These are phyloP conservation scores for Spergularia bocconei DNA, from an alignment of 148 eudicot species.

Conservation along the genomic window DNA sequence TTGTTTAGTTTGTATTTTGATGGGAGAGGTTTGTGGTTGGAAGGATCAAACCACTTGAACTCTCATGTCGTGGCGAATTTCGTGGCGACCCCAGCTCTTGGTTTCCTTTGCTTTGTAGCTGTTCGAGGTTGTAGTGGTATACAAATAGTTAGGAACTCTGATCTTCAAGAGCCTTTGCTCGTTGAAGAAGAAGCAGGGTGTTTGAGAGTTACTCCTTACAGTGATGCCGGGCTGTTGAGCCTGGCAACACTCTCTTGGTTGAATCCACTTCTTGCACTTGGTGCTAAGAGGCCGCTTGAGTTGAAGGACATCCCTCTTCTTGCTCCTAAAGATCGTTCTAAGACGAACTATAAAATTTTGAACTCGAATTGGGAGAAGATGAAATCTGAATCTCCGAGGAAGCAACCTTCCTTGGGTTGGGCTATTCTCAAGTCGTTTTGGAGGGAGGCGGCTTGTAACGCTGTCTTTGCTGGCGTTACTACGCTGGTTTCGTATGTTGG, in stretches of 20 bases:
- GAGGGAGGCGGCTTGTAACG: constrained; percentile 83
- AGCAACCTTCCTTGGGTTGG: constrained; percentile 74
- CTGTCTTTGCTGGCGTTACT: constrained; percentile 67
- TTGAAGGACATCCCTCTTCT: constrained; percentile 89
- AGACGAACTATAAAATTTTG: constrained; percentile 66
- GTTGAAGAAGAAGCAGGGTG: constrained; percentile 78
- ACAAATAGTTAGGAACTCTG: constrained; percentile 51
- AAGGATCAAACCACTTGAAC: constrained; percentile 53
- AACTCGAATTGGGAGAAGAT: constrained; percentile 77
- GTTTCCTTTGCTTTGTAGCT: constrained; percentile 71
- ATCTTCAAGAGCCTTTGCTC: constrained; percentile 85
- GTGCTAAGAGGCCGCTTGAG: constrained; percentile 91
- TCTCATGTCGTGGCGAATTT: constrained; percentile 73
- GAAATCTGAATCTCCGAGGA: constrained; percentile 51
- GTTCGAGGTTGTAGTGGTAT: constrained; percentile 74
- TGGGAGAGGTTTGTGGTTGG: constrained; percentile 47
- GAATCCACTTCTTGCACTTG: constrained; percentile 76
- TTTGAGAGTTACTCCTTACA: constrained; percentile 81
- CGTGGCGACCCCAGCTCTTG: constrained; percentile 60
- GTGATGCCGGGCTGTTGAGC: constrained; percentile 80
- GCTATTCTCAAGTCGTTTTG: constrained; percentile 77
- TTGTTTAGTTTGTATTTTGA: constrained; percentile 62
- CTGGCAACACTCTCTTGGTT: constrained; percentile 92
- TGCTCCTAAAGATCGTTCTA: constrained; percentile 79
- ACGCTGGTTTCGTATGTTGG: constrained; percentile 89